Evolutionary conservation across 495 filamentous ascomycete genomes (phyloP), one percentile per base, ranked within the genome.

Genomic region (Platismatia glauca): DNA sequence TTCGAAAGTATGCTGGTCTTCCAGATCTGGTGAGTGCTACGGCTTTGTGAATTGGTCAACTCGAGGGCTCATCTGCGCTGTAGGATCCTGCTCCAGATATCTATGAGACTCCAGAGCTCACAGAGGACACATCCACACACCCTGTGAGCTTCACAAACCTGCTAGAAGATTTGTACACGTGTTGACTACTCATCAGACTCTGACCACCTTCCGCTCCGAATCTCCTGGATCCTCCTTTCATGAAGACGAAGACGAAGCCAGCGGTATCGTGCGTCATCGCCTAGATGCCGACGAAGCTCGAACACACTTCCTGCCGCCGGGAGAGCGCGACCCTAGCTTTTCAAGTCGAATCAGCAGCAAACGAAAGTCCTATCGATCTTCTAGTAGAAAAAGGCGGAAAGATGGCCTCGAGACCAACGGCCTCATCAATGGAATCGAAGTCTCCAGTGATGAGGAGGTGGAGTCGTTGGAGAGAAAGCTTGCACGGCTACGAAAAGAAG

Each of bases 71-170:
- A 73, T 60, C 57, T 50, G 27, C 52, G 55, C 39, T 64, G 37
- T 64, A 94, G 90, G 92, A 97, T 71, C 86, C 84, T 31, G 89
- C 91, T 31, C 92, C 91, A 72, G 92, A 96, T 71, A 88, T 95
- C 69, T 97, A 97, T 77, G 92, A 96, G 76, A 96, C 92, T 55
- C 92, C 92, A 69, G 90, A 94, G 63, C 77, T 96, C 66, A 90
- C 84, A 31, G 90, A 96, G 68, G 92, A 94, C 71, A 86, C 81
- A 58, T 95, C 90, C 34, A 97, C 91, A 43, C 71, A 90, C 62
- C 89, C 83, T 37, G 89, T 95, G 61, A 70, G 69, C 57, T 55
- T n/a, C 11, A 37, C 46, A 60, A 16, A 33, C 27, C 18, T 58
- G 55, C 55, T 62, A 48, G 61, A 38, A 60, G 68, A 38, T 31